phyloP scores from a whole-genome alignment of 176 grass and related monocot genomes.

The Guadua angustifolia region DNA sequence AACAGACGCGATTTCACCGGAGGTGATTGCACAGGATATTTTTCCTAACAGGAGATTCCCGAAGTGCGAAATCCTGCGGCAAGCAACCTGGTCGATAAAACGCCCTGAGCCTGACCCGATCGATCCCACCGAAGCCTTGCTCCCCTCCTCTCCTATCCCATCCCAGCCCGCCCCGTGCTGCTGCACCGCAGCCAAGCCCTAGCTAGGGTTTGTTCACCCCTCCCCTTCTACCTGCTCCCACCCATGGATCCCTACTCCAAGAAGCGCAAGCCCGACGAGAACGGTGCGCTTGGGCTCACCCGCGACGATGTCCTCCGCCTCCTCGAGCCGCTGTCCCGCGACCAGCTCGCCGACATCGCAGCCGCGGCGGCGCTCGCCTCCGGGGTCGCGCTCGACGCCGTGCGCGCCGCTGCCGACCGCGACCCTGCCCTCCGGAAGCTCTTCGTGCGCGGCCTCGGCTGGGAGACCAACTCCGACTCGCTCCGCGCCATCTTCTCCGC shows the following conservation, averaged over 20 bases:
- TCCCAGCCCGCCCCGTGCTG: not conserved
- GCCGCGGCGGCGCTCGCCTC: constrained; percentile 63
- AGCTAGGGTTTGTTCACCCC: constrained; percentile 58
- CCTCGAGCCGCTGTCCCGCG: constrained; percentile 77
- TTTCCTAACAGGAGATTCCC: no score
- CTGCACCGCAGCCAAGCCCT: constrained; percentile 39
- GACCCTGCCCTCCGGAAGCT: constrained; percentile 86
- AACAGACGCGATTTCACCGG: no score
- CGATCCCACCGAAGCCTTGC: not conserved
- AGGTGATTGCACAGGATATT: no score
- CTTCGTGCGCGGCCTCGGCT: constrained; percentile 84
- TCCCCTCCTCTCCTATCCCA: not conserved
- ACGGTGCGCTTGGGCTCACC: constrained; percentile 60
- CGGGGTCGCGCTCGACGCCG: constrained; percentile 59
- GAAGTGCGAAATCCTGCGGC: no score
- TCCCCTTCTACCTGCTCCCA: no score
- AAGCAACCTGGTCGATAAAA: constrained; percentile 29
- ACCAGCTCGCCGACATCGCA: constrained; percentile 82
- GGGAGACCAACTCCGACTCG: constrained; percentile 82
- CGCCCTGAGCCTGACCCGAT: not conserved
- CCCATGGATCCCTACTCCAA: constrained; percentile 74
- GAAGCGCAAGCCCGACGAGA: constrained; percentile 85
- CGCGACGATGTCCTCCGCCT: constrained; percentile 74
- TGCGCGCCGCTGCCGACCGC: constrained; percentile 71
- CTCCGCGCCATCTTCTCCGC: constrained; percentile 79